These are phyloP conservation scores for Gracilaria vermiculophylla DNA, from an alignment of 23 red algal species.

Conservation along the genomic window DNA sequence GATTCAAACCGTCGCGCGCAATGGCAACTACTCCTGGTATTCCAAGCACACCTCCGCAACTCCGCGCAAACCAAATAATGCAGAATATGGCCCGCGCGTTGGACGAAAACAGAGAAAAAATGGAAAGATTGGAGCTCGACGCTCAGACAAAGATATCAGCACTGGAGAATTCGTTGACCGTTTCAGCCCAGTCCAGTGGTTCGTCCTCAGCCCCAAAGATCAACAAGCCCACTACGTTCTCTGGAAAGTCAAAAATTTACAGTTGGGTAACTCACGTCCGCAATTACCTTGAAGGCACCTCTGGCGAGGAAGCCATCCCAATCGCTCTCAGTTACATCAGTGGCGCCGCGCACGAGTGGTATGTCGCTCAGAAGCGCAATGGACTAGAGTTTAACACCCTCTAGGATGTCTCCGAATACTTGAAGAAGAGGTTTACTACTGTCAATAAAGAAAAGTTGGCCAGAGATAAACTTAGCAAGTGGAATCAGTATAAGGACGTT, in stretches of 20 bases:
- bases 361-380: not conserved
- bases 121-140: not conserved
- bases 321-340: too few relatives aligned
- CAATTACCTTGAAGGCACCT: too few relatives aligned
- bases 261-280: slow-evolving; percentile 5
- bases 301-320: too few relatives aligned
- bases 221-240: not conserved
- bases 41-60: not conserved
- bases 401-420: not conserved
- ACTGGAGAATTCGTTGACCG: not conserved
- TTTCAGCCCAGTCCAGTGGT: not conserved
- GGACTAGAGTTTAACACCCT: not conserved
- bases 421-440: too few relatives aligned
- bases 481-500: too few relatives aligned
- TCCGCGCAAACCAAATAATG: not conserved
- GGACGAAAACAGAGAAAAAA: not conserved
- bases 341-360: slow-evolving; percentile 38
- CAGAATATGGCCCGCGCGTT: not conserved
- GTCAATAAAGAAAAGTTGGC: too few relatives aligned
- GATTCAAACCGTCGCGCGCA: too few relatives aligned
- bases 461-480: too few relatives aligned
- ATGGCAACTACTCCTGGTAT: not conserved
- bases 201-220: not conserved
- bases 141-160: not conserved
- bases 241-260: not conserved